phyloP scores from a whole-genome alignment of 2,329 filamentous ascomycete genomes.

The Colletotrichum karsti region DNA sequence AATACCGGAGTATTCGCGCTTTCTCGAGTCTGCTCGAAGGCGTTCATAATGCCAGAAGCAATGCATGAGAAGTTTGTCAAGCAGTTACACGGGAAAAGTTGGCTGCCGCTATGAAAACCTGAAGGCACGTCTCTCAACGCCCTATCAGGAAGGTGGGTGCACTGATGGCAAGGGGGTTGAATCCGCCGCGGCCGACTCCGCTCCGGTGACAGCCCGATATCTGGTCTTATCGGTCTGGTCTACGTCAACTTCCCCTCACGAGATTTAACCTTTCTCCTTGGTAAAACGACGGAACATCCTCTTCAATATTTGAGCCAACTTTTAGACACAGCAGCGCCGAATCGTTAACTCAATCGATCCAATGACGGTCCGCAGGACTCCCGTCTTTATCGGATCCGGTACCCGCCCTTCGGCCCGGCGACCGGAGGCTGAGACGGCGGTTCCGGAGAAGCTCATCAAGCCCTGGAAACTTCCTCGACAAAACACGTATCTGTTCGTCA shows the following conservation, averaged over 20 bases:
- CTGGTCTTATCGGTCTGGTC: not conserved
- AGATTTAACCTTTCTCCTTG: not conserved
- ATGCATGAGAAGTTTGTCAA: too few relatives aligned
- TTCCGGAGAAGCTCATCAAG: conserved; percentile 37
- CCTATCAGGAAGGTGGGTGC: conserved; percentile 3
- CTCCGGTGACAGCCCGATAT: not conserved
- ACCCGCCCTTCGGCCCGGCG: not conserved
- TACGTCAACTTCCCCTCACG: not conserved
- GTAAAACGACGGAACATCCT: too few relatives aligned
- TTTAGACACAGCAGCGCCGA: too few relatives aligned
- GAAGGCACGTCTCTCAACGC: not conserved
- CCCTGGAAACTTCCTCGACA: conserved; percentile 44
- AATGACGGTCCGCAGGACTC: conserved; percentile 20
- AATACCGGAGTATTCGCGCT: too few relatives aligned
- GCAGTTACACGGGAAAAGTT: too few relatives aligned
- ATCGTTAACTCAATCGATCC: not conserved
- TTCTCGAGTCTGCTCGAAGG: too few relatives aligned
- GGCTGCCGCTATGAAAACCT: too few relatives aligned
- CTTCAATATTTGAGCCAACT: too few relatives aligned
- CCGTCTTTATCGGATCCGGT: not conserved
- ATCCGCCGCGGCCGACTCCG: conserved; percentile 20
- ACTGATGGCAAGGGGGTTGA: not conserved
- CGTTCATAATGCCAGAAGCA: too few relatives aligned
- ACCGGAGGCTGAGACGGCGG: not conserved
- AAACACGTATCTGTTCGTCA: conserved; percentile 45